phyloP scores from a whole-genome alignment of 768 basidiomycete species.

The Mycena maculata region DNA sequence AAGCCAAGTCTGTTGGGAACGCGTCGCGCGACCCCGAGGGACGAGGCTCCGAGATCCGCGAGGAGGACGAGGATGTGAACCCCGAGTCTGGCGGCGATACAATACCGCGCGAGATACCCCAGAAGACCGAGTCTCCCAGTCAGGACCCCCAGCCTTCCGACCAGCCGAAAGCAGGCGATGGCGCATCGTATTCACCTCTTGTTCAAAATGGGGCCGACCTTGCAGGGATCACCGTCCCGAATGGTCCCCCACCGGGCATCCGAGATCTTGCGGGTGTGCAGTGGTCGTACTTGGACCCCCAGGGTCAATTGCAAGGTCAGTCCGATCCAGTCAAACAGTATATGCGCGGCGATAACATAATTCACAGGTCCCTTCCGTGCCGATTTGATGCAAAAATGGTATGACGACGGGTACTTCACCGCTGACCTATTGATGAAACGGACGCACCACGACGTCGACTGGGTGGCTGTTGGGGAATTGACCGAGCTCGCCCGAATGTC shows the following conservation, averaged over 20 bases:
- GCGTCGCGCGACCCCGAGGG: conserved; percentile 52
- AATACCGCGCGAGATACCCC: conserved; percentile 1
- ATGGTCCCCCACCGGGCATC: conserved; percentile 58
- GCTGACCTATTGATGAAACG: conserved; percentile 88
- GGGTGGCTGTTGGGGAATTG: conserved; percentile 73
- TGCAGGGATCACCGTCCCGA: conserved; percentile 28
- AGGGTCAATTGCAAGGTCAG: conserved; percentile 91
- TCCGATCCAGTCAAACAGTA: background rate
- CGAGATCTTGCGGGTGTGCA: conserved; percentile 71
- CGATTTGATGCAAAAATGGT: conserved; percentile 95
- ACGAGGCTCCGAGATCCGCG: conserved; percentile 64
- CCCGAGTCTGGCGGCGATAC: conserved; percentile 20
- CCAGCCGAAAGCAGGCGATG: conserved; percentile 22
- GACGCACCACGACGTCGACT: conserved; percentile 73
- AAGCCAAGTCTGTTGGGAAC: conserved; percentile 58
- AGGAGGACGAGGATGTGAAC: conserved; percentile 55
- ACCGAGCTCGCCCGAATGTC: conserved; percentile 54
- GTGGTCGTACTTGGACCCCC: conserved; percentile 95
- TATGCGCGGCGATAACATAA: background rate
- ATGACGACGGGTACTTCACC: conserved; percentile 89
- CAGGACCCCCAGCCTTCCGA: conserved; percentile 14
- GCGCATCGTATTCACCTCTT: conserved; percentile 19
- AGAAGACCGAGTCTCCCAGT: conserved; percentile 19
- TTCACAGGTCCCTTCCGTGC: conserved; percentile 87
- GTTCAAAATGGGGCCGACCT: conserved; percentile 32